Percentiles rank a stretch among this genome's conserved stretches.
These are phyloP conservation scores for Solanum pimpinellifolium DNA, from an alignment of 257 asterid genomes.

Conservation along the genomic window DNA sequence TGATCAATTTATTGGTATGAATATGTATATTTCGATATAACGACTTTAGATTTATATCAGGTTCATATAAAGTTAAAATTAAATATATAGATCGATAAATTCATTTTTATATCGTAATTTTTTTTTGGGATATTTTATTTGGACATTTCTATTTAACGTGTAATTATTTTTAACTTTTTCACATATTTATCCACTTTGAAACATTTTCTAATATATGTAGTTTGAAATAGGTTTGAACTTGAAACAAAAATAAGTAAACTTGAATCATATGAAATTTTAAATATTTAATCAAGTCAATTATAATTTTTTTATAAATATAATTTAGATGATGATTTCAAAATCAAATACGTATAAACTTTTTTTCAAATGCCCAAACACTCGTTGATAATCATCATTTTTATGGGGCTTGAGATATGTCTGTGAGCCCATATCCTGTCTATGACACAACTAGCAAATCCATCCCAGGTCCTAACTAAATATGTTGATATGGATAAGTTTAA, in stretches of 20 bases:
- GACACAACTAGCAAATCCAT: not conserved
- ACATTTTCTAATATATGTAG: too few relatives aligned
- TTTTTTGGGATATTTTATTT: too few relatives aligned
- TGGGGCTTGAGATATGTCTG: not conserved
- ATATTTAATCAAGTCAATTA: not conserved
- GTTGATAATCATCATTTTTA: not conserved
- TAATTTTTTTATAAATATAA: not conserved
- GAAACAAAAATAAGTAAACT: not conserved
- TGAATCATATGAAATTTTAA: not conserved
- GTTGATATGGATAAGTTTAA: not conserved
- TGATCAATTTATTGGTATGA: not conserved
- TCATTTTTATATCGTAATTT: too few relatives aligned
- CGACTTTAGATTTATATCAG: too few relatives aligned
- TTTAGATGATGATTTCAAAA: not conserved
- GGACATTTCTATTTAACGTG: too few relatives aligned
- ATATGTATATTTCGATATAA: too few relatives aligned
- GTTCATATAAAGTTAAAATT: too few relatives aligned
- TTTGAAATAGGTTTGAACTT: not conserved
- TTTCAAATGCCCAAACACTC: not conserved
- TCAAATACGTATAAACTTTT: not conserved
- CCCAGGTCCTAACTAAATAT: not conserved
- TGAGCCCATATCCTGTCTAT: not conserved
- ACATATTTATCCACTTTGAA: too few relatives aligned
- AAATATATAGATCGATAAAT: too few relatives aligned
- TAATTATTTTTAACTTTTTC: too few relatives aligned